phyloP scores from a whole-genome alignment of 352 stramenopile species.

The Pythium plurisporium region DNA sequence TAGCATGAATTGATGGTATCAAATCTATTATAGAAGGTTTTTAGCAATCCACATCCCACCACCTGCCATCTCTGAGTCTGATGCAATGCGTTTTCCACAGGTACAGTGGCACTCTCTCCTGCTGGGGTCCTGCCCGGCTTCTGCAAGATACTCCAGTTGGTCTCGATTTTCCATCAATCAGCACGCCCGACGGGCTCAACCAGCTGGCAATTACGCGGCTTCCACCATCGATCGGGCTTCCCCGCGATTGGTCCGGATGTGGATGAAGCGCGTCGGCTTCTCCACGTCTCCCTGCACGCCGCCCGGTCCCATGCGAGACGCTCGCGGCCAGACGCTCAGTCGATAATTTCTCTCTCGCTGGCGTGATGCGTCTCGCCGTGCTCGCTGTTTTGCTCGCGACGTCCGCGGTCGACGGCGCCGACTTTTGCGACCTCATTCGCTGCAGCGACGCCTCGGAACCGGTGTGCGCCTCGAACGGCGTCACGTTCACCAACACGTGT shows the following conservation, averaged over 20 bases:
- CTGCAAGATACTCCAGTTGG: background rate
- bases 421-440: slow-evolving; percentile 18
- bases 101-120: background rate
- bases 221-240: too few species aligned
- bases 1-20: too few species aligned
- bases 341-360: too few species aligned
- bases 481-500: slow-evolving; percentile 31
- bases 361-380: background rate
- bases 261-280: too few species aligned
- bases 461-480: slow-evolving; percentile 31
- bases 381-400: background rate
- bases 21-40: too few species aligned
- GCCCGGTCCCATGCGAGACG: too few species aligned
- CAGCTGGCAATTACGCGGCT: background rate
- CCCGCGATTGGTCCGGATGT: too few species aligned
- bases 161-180: background rate
- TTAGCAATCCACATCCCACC: too few species aligned
- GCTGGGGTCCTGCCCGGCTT: background rate
- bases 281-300: too few species aligned
- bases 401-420: background rate
- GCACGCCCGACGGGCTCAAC: too few species aligned
- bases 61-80: background rate
- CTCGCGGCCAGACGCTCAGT: too few species aligned
- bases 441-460: slow-evolving; percentile 13
- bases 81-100: background rate